Evolutionary conservation across 768 basidiomycete genomes (phyloP).

Genomic region (Daedalea quercina): DNA sequence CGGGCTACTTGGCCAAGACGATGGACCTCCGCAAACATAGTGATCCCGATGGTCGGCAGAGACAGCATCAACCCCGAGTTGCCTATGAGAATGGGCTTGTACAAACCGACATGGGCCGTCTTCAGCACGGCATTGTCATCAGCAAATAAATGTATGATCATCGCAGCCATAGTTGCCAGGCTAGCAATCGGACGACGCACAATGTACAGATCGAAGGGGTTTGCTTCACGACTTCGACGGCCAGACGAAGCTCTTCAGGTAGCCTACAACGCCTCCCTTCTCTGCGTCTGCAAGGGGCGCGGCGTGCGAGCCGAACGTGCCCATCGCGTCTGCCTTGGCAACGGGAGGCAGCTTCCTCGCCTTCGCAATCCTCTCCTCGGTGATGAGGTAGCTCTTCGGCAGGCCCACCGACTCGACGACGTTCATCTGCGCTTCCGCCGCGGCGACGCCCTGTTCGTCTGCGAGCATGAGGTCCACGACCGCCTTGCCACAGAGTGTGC

Average conservation of each 20-base stretch:
- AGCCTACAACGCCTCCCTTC: background rate
- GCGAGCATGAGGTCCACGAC: background rate
- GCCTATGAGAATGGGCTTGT: too few relatives aligned
- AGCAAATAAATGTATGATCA: too few relatives aligned
- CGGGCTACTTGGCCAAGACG: too few relatives aligned
- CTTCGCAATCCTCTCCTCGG: background rate
- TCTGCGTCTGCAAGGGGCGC: background rate
- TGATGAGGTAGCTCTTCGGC: background rate
- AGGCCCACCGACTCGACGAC: background rate
- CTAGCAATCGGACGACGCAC: too few relatives aligned
- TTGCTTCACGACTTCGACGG: background rate
- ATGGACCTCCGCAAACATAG: too few relatives aligned
- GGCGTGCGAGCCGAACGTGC: background rate
- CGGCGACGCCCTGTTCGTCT: background rate
- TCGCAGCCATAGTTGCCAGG: too few relatives aligned
- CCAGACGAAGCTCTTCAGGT: background rate
- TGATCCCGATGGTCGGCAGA: too few relatives aligned
- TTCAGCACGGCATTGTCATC: too few relatives aligned
- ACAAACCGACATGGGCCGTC: too few relatives aligned
- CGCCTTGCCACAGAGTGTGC: background rate
- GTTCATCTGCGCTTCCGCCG: background rate
- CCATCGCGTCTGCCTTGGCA: background rate
- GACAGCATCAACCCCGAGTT: too few relatives aligned
- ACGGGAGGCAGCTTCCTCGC: background rate
- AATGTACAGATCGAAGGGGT: too few relatives aligned